These are phyloP conservation scores for Cudoniella acicularis DNA, from an alignment of 495 filamentous ascomycete genomes.

Conservation along the genomic window DNA sequence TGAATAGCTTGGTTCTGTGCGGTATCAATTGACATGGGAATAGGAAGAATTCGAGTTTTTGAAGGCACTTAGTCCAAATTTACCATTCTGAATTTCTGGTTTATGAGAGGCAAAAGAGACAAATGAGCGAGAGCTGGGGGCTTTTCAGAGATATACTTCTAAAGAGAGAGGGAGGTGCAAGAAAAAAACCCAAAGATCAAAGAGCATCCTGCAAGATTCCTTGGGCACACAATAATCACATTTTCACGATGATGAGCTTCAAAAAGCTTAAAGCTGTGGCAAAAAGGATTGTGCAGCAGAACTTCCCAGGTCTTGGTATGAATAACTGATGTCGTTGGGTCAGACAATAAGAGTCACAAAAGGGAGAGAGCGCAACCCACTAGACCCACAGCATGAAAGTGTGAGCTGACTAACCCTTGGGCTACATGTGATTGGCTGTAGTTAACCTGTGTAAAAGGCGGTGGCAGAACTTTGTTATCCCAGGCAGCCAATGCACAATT, in stretches of 20 bases:
- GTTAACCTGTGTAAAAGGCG: not conserved
- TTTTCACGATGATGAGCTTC: not conserved
- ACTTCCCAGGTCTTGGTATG: no score
- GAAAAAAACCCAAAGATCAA: not conserved
- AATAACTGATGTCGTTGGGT: no score
- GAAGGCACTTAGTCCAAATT: no score
- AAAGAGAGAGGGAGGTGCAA: not conserved
- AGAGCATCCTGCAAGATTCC: slow-evolving; percentile 13
- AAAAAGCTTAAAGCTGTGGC: not conserved
- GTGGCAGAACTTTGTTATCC: not conserved
- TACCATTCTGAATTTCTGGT: no score
- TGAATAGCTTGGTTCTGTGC: no score
- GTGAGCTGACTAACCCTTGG: no score
- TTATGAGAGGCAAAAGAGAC: slow-evolving; percentile 14
- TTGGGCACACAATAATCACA: not conserved
- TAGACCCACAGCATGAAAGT: no score
- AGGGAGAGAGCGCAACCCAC: no score
- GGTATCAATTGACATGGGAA: no score
- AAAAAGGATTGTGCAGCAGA: no score
- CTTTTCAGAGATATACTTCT: slow-evolving; percentile 18
- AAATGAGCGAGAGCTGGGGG: slow-evolving; percentile 5
- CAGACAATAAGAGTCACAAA: no score
- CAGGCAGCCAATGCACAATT: not conserved
- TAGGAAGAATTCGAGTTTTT: no score
- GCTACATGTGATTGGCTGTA: not conserved